These are phyloP conservation scores for Trapa bicornis DNA, from an alignment of 345 rosid species.

Conservation along the genomic window DNA sequence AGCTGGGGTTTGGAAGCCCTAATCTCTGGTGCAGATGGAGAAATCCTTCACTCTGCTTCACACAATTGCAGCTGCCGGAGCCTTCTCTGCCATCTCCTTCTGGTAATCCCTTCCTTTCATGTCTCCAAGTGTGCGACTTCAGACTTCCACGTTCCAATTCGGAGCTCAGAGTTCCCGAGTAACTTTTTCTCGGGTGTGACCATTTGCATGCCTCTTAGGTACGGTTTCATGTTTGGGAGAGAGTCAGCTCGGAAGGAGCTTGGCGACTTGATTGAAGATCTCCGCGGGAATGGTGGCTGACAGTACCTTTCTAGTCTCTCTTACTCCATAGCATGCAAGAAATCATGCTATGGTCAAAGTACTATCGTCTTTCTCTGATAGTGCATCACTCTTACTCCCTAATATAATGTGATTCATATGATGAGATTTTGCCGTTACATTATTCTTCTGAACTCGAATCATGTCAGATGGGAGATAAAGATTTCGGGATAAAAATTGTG, in stretches of 20 bases:
- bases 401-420: not conserved
- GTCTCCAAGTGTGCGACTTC: too few relatives aligned
- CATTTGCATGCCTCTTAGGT: conserved; percentile 25
- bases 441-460: too few relatives aligned
- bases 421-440: not conserved
- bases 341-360: too few relatives aligned
- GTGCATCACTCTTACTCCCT: too few relatives aligned
- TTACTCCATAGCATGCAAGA: too few relatives aligned
- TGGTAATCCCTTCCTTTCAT: conserved; percentile 26
- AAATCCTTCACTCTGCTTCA: conserved; percentile 62
- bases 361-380: too few relatives aligned
- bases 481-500: not conserved
- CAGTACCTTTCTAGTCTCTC: conserved; percentile 4
- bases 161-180: not conserved
- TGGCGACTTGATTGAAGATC: conserved; percentile 59
- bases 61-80: conserved; percentile 63
- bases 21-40: conserved; percentile 25
- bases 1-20: not conserved
- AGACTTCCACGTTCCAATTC: not conserved
- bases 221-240: conserved; percentile 92
- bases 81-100: conserved; percentile 79
- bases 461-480: too few relatives aligned
- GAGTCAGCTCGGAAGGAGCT: conserved; percentile 86
- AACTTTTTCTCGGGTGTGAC: not conserved
- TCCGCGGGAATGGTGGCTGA: conserved; percentile 39